Evolutionary conservation across 441 rosid species (phyloP), one percentile per base, ranked within the genome.

Genomic region (Eruca vesicaria): DNA sequence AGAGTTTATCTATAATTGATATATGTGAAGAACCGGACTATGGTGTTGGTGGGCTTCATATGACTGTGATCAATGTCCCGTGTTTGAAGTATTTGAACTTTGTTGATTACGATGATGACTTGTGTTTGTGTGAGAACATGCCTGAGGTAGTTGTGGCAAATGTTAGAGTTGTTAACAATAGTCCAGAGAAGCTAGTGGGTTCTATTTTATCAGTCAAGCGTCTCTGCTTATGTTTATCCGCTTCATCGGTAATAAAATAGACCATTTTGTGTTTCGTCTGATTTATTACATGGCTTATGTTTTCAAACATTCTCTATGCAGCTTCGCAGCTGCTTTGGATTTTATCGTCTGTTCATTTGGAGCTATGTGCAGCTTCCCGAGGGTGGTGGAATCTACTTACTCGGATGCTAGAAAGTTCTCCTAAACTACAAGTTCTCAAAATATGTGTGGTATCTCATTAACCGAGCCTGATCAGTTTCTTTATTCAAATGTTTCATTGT

Each of bases 151-250:
- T 16, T 16, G 66, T 58, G 9, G 74, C 66, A 12, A 70, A 41
- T 28, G 58, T 70, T 29, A 19, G 11, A 2, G 43, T 70, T 41
- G 50, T 4, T 59, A 1, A 43, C 29, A 2, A 11, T 2, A 35
- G 16, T 28, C 35, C 16, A 0, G 21, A 35, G 23, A 68, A 55
- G 52, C 36, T 68, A n/a, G 14, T 68, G 21, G 9, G 3, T n/a
- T 68, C 72, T 55, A 15, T 68, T 35, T n/a, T 63, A 68, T 68
- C 63, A 2, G 63, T 68, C 53, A 36, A 68, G 63, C 23, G 63
- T 23, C 72, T 68, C 36, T 21, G 5, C 31, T 56, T 68, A 55
- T 68, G 63, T 56, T 55, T 23, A 56, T 12, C 28, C 1, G 29
- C 3, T 28, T 59, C 52, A 21, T n/a, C 21, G 72, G 72, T 55